Evolutionary conservation across 768 basidiomycete species (phyloP).

Genomic region (Porphyrellus cyaneotinctus): DNA sequence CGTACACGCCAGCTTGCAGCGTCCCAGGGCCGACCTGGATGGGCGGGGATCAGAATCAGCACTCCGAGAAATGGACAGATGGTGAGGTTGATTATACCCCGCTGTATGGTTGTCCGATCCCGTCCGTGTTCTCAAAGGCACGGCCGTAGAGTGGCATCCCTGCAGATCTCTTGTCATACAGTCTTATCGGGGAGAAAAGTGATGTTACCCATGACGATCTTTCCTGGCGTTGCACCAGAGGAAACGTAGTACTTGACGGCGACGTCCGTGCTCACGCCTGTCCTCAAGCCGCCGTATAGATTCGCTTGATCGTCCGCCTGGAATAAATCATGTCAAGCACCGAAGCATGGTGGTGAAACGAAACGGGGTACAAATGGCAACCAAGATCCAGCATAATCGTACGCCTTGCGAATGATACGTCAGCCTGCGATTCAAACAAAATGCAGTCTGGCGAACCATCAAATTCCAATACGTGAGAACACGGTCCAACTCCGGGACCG

Average conservation of each 20-base stretch:
- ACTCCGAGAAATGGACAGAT: no score
- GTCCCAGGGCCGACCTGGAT: slow-evolving; percentile 65
- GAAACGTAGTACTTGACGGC: slow-evolving; percentile 59
- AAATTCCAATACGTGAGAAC: slow-evolving; percentile 77
- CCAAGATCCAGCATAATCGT: slow-evolving; percentile 81
- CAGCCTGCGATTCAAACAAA: not conserved
- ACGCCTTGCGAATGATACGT: slow-evolving; percentile 41
- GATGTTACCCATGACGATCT: slow-evolving; percentile 59
- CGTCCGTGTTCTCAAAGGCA: slow-evolving; percentile 66
- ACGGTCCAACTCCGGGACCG: slow-evolving; percentile 58
- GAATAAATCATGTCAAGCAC: not conserved
- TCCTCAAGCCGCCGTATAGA: slow-evolving; percentile 60
- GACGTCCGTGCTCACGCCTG: slow-evolving; percentile 61
- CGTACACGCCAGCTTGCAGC: slow-evolving; percentile 39
- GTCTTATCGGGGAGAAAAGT: not conserved
- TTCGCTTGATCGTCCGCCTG: slow-evolving; percentile 59
- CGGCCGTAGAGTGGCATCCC: slow-evolving; percentile 81
- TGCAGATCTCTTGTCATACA: not conserved
- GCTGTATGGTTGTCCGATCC: slow-evolving; percentile 62
- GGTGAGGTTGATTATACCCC: slow-evolving; percentile 39
- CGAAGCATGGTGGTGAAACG: slow-evolving; percentile 6
- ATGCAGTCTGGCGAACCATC: slow-evolving; percentile 46
- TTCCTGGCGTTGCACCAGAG: slow-evolving; percentile 58
- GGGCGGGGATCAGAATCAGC: slow-evolving; percentile 1
- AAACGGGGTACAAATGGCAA: slow-evolving; percentile 46